Evolutionary conservation across 75 land plant genomes (phyloP), one percentile per base, ranked within the genome.

Genomic region (Pinus albicaulis): DNA sequence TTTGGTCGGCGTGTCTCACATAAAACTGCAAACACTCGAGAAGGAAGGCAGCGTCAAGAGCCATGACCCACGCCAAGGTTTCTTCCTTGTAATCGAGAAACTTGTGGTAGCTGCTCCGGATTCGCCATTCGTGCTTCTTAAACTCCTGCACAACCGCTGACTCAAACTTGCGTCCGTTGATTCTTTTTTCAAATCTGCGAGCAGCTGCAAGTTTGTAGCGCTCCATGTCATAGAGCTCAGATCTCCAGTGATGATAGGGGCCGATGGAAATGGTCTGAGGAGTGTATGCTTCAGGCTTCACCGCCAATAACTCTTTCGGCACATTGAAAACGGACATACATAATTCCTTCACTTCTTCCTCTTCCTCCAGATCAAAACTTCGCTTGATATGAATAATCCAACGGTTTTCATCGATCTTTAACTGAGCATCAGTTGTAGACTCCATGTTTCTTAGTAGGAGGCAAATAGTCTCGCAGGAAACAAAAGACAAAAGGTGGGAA

Each of bases 211-310:
- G 31, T 28, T 64, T 64, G 36, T 64, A 64, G 3, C 68, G 26
- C 41, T 64, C 68, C 68, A 31, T 64, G 7, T 64, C 68, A 28
- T 64, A 64, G 17, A 64, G 41, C 19, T 64, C 68, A 16, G 68
- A 15, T 64, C 20, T 64, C 68, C 68, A 64, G 1, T 16, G 68
- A 19, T 64, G 68, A 25, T 64, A 64, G 6, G 68, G 68, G 19
- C 68, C 68, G 19, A 64, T 64, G 0, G 68, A 64, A 31, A 64
- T 4, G 16, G 68, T 31, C 36, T 31, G 19, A 1, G 36, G 36
- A 64, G 63, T 53, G 24, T 61, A 76, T 11, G 68, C 77, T 48
- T 76, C 77, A n/a, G 63, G 22, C 25, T 76, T 76, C 52, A 41
- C 28, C 1, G 53, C 53, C 24, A 64, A 28, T 48, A 76, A 52